phyloP scores from a whole-genome alignment of 169 alveolate genomes.

The Eimeria mitis region DNA sequence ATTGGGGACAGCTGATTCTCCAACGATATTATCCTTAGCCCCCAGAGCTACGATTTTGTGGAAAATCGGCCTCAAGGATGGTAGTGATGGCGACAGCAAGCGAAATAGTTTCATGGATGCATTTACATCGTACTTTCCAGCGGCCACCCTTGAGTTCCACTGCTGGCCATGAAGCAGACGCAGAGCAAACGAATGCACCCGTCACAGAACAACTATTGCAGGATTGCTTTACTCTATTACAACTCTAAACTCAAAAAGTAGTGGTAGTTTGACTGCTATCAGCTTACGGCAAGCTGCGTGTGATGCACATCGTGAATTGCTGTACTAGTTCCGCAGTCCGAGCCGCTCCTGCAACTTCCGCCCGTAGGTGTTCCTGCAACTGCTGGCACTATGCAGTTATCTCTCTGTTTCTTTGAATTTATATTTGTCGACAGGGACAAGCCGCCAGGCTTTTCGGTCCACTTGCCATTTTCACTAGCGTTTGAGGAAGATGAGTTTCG shows the following conservation, averaged over 20 bases:
- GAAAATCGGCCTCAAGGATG: conserved; percentile 32
- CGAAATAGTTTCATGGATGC: conserved; percentile 28
- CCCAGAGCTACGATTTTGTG: conserved; percentile 39
- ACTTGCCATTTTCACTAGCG: neutral
- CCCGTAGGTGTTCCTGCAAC: neutral
- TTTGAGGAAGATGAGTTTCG: neutral
- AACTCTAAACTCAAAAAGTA: too few species aligned
- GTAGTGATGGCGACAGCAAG: conserved; percentile 31
- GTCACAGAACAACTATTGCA: neutral
- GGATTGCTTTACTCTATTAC: neutral
- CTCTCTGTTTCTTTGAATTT: neutral
- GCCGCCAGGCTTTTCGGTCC: neutral
- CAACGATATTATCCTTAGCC: neutral
- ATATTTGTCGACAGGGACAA: neutral
- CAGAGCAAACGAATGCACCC: neutral
- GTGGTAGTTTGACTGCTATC: neutral
- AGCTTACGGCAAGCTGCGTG: neutral
- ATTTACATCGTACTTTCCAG: neutral
- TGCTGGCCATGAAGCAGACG: conserved; percentile 3
- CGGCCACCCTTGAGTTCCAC: neutral
- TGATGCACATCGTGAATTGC: neutral
- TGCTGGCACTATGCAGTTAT: neutral
- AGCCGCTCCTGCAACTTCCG: neutral
- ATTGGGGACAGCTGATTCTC: conserved; percentile 23
- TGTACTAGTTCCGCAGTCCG: conserved; percentile 4